phyloP scores from a whole-genome alignment of 2,329 filamentous ascomycete species.

The Colletotrichum shisoi region DNA sequence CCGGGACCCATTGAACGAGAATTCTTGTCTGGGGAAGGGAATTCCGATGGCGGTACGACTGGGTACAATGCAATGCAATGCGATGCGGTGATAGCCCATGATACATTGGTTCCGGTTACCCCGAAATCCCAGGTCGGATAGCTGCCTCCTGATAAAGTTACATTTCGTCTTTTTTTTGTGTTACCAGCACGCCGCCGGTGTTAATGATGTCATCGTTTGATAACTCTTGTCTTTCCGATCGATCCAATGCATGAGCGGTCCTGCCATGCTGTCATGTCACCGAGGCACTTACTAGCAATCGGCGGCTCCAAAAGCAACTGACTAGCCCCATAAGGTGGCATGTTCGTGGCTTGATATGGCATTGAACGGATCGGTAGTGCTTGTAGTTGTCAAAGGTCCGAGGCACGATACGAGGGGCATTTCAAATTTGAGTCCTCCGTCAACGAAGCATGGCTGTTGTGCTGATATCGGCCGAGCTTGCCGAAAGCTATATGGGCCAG shows the following conservation, averaged over 20 bases:
- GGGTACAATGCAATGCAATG: neutral
- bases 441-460: neutral
- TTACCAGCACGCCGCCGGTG: conserved; percentile 11
- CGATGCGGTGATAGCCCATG: neutral
- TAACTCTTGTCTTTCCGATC: conserved; percentile 8
- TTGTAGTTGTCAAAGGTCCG: neutral
- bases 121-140: conserved; percentile 3
- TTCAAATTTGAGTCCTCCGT: neutral
- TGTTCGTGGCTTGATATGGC: conserved; percentile 1
- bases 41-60: neutral
- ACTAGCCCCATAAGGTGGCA: neutral
- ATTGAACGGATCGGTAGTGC: neutral
- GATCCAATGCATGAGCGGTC: neutral
- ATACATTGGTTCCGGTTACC: conserved; percentile 17
- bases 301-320: neutral
- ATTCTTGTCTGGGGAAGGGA: conserved; percentile 1
- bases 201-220: conserved; percentile 32
- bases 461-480: neutral
- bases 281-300: neutral
- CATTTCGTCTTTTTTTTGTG: conserved; percentile 9
- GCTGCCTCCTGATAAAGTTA: neutral
- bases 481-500: neutral
- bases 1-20: neutral
- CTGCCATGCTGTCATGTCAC: neutral
- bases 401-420: neutral